A percentile compares a stretch with the other conserved stretches of the same genome.
phyloP scores from a whole-genome alignment of 192 early-diverging fungal genomes.

The Rhizophagus prolifer region DNA sequence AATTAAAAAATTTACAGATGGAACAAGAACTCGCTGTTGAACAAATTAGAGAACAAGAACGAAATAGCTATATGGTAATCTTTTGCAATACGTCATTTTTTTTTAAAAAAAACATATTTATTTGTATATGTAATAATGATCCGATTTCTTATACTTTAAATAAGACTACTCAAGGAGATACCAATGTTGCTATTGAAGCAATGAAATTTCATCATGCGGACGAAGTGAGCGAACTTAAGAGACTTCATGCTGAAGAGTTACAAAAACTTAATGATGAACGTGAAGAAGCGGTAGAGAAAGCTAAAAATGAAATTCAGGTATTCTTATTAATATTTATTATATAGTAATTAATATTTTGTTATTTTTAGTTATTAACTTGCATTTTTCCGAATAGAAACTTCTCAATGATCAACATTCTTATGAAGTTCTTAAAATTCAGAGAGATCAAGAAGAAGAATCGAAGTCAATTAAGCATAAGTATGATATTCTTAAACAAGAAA shows the following conservation, averaged over 20 bases:
- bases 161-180: constrained; percentile 14
- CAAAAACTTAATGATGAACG: constrained; percentile 8
- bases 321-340: not conserved
- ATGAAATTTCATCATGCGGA: constrained; percentile 4
- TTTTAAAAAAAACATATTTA: no score
- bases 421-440: not conserved
- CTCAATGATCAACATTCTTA: not conserved
- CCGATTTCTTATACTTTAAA: not conserved
- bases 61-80: not conserved
- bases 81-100: not conserved
- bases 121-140: not conserved
- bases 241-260: not conserved
- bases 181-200: not conserved
- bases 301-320: constrained; percentile 13
- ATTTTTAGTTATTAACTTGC: not conserved
- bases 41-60: constrained; percentile 8
- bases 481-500: constrained; percentile 23
- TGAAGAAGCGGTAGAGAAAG: constrained; percentile 5
- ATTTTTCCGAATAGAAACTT: not conserved
- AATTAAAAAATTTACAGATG: not conserved
- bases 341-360: no score
- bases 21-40: constrained; percentile 8
- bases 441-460: not conserved
- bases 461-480: not conserved
- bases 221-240: constrained; percentile 7